Conservation (phyloP, 2,329 filamentous ascomycete species). For the Knufia petricola region DNA sequence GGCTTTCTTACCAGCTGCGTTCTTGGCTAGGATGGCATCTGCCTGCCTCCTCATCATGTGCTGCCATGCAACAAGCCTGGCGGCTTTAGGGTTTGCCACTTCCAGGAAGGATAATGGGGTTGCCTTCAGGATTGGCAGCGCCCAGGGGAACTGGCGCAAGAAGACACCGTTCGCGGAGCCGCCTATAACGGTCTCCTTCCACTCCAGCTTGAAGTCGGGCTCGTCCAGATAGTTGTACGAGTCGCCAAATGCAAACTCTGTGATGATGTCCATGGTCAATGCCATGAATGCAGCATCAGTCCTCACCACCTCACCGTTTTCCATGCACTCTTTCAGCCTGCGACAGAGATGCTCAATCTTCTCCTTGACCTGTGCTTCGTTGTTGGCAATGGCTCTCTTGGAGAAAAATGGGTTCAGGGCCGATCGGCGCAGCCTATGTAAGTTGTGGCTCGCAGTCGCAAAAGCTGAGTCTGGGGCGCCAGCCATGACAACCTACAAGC, state of each 20-base stretch:
- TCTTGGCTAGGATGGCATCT: conserved; percentile 12
- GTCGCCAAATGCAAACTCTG: not conserved
- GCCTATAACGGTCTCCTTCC: conserved; percentile 12
- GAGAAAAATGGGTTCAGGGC: conserved; percentile 39
- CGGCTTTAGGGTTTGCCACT: not conserved
- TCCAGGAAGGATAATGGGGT: not conserved
- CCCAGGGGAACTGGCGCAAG: conserved; percentile 6
- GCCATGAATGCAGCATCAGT: conserved; percentile 5
- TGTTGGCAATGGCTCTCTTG: conserved; percentile 26
- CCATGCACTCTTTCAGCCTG: conserved; percentile 4
- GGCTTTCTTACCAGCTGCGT: conserved; percentile 10
- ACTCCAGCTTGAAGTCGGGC: conserved; percentile 1
- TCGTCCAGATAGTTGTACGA: conserved; percentile 1
- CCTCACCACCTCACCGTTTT: not conserved
- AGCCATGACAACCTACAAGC: not conserved
- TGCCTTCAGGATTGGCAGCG: not conserved
- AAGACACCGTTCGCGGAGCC: conserved; percentile 14
- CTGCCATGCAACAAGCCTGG: conserved; percentile 7
- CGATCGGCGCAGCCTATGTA: conserved; percentile 34
- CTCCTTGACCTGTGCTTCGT: conserved; percentile 1
- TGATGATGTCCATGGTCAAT: conserved; percentile 7
- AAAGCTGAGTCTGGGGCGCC: conserved; percentile 12
- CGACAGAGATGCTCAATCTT: conserved; percentile 4
- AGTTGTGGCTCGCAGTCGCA: conserved; percentile 31
- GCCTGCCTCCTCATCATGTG: conserved; percentile 5